phyloP scores from a whole-genome alignment of 768 basidiomycete species.

The Mrakia gelida region DNA sequence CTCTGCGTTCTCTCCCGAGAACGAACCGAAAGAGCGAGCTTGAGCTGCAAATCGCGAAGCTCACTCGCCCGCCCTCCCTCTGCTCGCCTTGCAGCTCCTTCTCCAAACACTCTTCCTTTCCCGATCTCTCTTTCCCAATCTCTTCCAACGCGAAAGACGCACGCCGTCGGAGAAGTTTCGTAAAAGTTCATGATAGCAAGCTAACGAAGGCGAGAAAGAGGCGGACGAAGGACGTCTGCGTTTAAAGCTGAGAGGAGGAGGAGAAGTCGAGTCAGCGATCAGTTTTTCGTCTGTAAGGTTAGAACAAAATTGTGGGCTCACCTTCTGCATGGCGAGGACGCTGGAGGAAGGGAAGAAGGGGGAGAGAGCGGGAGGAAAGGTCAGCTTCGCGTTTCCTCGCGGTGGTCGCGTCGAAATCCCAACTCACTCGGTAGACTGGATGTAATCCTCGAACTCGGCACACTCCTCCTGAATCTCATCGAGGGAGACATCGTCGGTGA shows the following conservation, averaged over 20 bases:
- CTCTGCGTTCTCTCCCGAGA: no score
- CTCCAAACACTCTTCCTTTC: no score
- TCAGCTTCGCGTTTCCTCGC: background rate
- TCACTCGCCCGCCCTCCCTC: no score
- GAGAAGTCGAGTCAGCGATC: background rate
- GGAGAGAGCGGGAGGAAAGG: background rate
- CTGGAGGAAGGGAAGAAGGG: background rate
- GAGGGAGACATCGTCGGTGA: constrained; percentile 47
- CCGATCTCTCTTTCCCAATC: no score
- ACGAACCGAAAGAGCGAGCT: no score
- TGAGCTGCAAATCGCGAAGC: no score
- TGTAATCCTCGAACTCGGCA: constrained; percentile 66
- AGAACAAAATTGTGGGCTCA: background rate
- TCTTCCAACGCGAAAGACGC: no score
- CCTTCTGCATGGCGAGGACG: background rate
- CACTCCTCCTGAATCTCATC: constrained; percentile 92
- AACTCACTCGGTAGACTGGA: background rate
- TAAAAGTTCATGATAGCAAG: background rate
- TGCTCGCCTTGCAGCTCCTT: no score
- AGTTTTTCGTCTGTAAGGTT: background rate
- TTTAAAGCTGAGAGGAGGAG: background rate
- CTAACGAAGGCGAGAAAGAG: background rate
- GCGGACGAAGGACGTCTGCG: background rate
- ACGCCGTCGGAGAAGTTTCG: background rate
- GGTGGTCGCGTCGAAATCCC: no score